Conservation (phyloP, 495 filamentous ascomycete species). For the Hypoxylon cercidicola region DNA sequence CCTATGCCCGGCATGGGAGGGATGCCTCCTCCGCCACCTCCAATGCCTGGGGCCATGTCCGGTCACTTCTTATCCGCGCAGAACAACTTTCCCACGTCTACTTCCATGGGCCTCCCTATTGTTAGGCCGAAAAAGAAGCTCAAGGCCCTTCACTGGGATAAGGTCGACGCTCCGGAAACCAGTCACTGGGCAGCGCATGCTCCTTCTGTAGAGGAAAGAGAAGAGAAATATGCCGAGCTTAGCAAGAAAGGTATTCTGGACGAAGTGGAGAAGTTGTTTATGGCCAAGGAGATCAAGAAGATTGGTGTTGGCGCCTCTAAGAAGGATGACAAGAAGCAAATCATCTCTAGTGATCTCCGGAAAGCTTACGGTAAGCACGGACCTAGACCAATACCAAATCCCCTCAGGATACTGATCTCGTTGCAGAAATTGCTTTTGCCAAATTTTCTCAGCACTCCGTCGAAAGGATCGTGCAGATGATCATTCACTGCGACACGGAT, state of each 20-base stretch:
- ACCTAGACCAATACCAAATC: not conserved
- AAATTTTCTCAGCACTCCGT: slow-evolving; percentile 85
- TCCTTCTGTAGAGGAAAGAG: slow-evolving; percentile 81
- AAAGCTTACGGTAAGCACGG: slow-evolving; percentile 77
- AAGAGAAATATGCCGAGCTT: slow-evolving; percentile 94
- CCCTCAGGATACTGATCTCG: slow-evolving; percentile 25
- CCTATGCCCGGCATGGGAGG: slow-evolving; percentile 52
- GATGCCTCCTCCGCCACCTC: slow-evolving; percentile 64
- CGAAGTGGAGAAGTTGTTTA: slow-evolving; percentile 95
- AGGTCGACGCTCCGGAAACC: slow-evolving; percentile 91
- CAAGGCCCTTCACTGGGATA: slow-evolving; percentile 98
- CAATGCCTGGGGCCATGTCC: slow-evolving; percentile 60
- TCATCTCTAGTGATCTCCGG: slow-evolving; percentile 90
- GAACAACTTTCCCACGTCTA: slow-evolving; percentile 42
- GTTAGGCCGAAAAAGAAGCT: slow-evolving; percentile 98
- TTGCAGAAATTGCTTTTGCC: slow-evolving; percentile 82
- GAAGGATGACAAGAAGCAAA: slow-evolving; percentile 95
- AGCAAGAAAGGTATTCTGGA: slow-evolving; percentile 93
- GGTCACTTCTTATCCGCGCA: slow-evolving; percentile 65
- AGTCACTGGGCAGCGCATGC: slow-evolving; percentile 95
- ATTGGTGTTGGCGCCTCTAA: slow-evolving; percentile 74
- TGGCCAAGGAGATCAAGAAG: slow-evolving; percentile 96
- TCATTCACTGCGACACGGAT: slow-evolving; percentile 93
- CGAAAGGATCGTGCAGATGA: slow-evolving; percentile 88
- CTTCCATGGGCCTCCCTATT: slow-evolving; percentile 69